phyloP scores from a whole-genome alignment of 208 protist genomes.

The Trypanosoma melophagium region DNA sequence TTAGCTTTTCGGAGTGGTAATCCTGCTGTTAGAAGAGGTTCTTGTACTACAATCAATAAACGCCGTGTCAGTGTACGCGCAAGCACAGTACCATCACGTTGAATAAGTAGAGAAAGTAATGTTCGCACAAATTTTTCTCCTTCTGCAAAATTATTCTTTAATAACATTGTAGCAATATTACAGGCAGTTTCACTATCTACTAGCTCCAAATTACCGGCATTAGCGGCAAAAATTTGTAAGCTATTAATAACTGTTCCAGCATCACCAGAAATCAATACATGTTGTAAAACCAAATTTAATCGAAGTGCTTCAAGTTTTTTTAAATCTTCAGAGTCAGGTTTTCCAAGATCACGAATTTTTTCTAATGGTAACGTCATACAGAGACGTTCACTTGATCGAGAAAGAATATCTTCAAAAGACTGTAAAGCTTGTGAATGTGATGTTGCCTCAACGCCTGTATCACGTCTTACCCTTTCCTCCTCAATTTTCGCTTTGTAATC shows the following conservation, averaged over 20 bases:
- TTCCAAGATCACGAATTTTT: constrained; percentile 41
- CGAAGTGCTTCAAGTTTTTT: constrained; percentile 68
- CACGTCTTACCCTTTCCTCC: constrained; percentile 10
- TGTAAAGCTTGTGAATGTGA: constrained; percentile 24
- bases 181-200: constrained; percentile 74
- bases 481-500: constrained; percentile 40
- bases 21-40: constrained; percentile 62
- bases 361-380: constrained; percentile 47
- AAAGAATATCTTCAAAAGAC: constrained; percentile 40
- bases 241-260: constrained; percentile 46
- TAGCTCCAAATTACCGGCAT: constrained; percentile 72
- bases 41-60: constrained; percentile 68
- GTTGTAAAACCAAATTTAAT: constrained; percentile 71
- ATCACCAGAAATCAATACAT: constrained; percentile 49
- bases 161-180: constrained; percentile 52
- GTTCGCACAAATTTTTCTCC: constrained; percentile 71
- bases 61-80: constrained; percentile 40
- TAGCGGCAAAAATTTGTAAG: constrained; percentile 56
- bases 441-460: constrained; percentile 18
- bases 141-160: constrained; percentile 51
- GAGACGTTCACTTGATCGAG: constrained; percentile 49
- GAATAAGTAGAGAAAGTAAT: constrained; percentile 52
- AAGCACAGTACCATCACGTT: constrained; percentile 31
- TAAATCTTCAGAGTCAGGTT: constrained; percentile 51
- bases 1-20: constrained; percentile 36